Conservation (phyloP, 257 asterid species). For the Solanum verrucosum region DNA sequence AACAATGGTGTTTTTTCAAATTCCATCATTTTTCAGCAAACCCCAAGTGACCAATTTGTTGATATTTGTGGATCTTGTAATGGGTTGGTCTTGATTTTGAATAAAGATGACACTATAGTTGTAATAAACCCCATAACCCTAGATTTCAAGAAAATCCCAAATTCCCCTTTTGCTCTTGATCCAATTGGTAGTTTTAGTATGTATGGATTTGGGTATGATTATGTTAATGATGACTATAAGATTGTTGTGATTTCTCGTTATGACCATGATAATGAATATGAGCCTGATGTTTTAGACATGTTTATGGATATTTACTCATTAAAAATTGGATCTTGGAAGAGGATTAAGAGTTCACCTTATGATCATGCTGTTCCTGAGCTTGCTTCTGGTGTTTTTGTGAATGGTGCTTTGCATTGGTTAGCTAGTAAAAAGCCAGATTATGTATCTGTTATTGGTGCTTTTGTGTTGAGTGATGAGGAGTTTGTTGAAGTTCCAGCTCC, state of each 20-base stretch:
- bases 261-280: background rate
- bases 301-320: constrained; percentile 1
- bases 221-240: constrained; percentile 1
- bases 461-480: constrained; percentile 19
- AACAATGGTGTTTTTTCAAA: background rate
- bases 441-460: constrained; percentile 37
- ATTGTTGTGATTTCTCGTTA: background rate
- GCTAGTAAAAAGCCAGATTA: constrained; percentile 7
- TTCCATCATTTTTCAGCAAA: background rate
- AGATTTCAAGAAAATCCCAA: background rate
- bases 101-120: background rate
- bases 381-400: constrained; percentile 21
- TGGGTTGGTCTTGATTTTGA: constrained; percentile 3
- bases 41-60: background rate
- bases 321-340: constrained; percentile 13
- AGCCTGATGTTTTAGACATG: background rate
- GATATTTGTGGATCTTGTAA: constrained; percentile 3
- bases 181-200: background rate
- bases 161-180: background rate
- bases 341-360: constrained; percentile 27
- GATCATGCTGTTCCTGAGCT: constrained; percentile 19
- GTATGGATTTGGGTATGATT: constrained; percentile 9
- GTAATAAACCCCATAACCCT: constrained; percentile 3
- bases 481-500: constrained; percentile 37
- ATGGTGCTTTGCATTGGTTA: constrained; percentile 41